Conservation (phyloP, 441 rosid genomes). For the Biscutella laevigata region DNA sequence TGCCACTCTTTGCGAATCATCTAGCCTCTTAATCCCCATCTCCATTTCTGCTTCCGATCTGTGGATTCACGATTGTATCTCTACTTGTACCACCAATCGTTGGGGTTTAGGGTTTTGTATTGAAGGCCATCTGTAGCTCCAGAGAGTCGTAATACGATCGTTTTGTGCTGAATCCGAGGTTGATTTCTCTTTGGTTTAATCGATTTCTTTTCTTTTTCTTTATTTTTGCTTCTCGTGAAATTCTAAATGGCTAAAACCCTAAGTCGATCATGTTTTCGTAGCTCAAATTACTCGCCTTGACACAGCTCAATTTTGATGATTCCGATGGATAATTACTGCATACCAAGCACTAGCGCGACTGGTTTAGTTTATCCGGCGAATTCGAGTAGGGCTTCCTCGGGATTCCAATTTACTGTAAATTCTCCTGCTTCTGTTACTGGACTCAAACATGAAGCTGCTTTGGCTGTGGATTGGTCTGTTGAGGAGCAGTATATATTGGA, state of each 20-base stretch:
- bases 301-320: slow-evolving; percentile 41
- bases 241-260: slow-evolving; percentile 34
- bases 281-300: slow-evolving; percentile 32
- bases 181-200: slow-evolving; percentile 8
- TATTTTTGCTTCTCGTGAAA: neutral
- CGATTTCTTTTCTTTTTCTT: neutral
- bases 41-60: neutral
- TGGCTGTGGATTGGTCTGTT: slow-evolving; percentile 85
- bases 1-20: slow-evolving; percentile 7
- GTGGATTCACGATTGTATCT: neutral
- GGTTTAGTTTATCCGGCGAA: slow-evolving; percentile 40
- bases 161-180: slow-evolving; percentile 11
- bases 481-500: slow-evolving; percentile 77
- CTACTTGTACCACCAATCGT: neutral
- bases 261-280: slow-evolving; percentile 37
- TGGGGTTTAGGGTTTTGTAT: slow-evolving; percentile 24
- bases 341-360: slow-evolving; percentile 33
- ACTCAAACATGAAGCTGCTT: slow-evolving; percentile 51
- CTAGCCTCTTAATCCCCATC: neutral
- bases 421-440: slow-evolving; percentile 35
- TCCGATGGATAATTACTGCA: slow-evolving; percentile 48
- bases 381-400: slow-evolving; percentile 43
- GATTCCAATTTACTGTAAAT: slow-evolving; percentile 23
- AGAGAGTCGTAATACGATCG: neutral
- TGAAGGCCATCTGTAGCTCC: neutral